These are phyloP conservation scores for Glycine tomentella DNA, from an alignment of 306 rosid species.

Conservation along the genomic window DNA sequence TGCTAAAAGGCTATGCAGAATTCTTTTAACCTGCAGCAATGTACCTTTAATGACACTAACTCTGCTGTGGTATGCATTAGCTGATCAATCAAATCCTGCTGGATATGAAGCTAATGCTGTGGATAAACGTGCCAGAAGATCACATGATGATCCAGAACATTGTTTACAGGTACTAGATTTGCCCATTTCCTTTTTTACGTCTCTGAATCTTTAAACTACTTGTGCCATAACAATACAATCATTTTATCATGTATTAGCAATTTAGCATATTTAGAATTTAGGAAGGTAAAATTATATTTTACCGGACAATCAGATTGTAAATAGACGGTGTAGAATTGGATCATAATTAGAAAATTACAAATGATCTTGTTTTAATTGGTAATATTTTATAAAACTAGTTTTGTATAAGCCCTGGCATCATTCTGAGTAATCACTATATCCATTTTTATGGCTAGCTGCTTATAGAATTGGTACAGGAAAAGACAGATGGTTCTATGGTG, in stretches of 20 bases:
- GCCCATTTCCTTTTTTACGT: constrained; percentile 2
- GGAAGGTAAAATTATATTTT: constrained; percentile 19
- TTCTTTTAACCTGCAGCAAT: too few relatives aligned
- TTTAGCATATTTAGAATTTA: not conserved
- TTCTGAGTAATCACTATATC: not conserved
- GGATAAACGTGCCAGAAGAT: constrained; percentile 43
- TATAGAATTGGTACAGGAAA: constrained; percentile 44
- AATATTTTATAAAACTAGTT: not conserved
- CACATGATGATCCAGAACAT: constrained; percentile 50
- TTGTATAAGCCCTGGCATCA: not conserved
- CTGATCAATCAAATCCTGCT: constrained; percentile 55
- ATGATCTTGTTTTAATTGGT: constrained; percentile 8
- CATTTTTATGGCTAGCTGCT: constrained; percentile 17
- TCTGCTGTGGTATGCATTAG: constrained; percentile 31
- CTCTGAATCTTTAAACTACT: not conserved
- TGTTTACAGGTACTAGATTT: constrained; percentile 58
- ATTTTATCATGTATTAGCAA: not conserved
- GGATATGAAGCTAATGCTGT: constrained; percentile 45
- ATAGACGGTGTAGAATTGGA: constrained; percentile 11
- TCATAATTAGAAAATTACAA: constrained; percentile 2
- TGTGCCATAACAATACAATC: constrained; percentile 34
- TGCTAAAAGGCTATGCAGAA: too few relatives aligned
- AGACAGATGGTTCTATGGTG: constrained; percentile 27
- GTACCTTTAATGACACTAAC: constrained; percentile 32
- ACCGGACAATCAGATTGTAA: not conserved